phyloP scores from a whole-genome alignment of 1,139 yeast species.

The Scheffersomyces stambukii region DNA sequence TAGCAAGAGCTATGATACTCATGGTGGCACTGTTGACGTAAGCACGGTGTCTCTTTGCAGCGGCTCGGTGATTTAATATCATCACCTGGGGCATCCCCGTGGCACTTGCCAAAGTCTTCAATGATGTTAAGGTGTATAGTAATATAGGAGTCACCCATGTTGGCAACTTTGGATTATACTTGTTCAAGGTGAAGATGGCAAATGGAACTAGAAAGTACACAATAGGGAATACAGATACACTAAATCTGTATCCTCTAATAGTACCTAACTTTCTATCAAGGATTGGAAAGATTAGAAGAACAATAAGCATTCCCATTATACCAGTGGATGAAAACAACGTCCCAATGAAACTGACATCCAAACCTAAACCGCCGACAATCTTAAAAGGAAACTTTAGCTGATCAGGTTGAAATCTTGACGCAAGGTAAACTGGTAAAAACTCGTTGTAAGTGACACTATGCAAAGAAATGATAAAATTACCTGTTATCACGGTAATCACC shows the following conservation, averaged over 20 bases:
- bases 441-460: slow-evolving; percentile 52
- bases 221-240: slow-evolving; percentile 41
- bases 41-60: slow-evolving; percentile 77
- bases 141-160: slow-evolving; percentile 18
- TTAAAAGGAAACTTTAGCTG: slow-evolving; percentile 35
- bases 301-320: slow-evolving; percentile 47
- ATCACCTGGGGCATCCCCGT: slow-evolving; percentile 39
- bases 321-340: slow-evolving; percentile 53
- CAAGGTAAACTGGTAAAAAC: slow-evolving; percentile 55
- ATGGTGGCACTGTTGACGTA: slow-evolving; percentile 68
- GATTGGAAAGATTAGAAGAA: slow-evolving; percentile 49
- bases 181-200: slow-evolving; percentile 38
- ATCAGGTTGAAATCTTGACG: slow-evolving; percentile 36
- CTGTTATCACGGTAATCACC: slow-evolving; percentile 16
- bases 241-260: slow-evolving; percentile 40
- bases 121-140: slow-evolving; percentile 20
- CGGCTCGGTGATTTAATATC: slow-evolving; percentile 71
- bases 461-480: slow-evolving; percentile 17
- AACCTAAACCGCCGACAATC: slow-evolving; percentile 28
- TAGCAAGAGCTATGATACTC: slow-evolving; percentile 47
- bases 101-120: slow-evolving; percentile 31
- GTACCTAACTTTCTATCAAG: slow-evolving; percentile 49
- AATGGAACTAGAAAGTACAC: slow-evolving; percentile 50
- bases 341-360: slow-evolving; percentile 47
- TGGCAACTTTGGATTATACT: slow-evolving; percentile 22